A percentile compares a stretch with the other conserved stretches of the same genome.
These are phyloP conservation scores for Suillus subluteus DNA, from an alignment of 768 basidiomycete species.

Conservation along the genomic window DNA sequence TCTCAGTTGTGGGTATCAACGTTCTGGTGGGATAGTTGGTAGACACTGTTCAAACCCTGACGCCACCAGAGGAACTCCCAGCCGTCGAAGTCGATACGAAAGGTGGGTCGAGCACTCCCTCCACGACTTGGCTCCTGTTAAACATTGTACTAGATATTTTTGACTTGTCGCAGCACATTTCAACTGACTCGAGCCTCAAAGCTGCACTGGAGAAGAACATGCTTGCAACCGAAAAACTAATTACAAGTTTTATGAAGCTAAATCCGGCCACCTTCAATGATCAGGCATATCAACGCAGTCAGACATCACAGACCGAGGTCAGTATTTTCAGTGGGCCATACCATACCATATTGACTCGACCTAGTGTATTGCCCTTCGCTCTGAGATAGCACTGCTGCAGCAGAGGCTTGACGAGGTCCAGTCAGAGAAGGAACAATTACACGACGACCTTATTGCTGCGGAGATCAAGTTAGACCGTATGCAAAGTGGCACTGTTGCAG, in stretches of 20 bases:
- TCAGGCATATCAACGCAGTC: constrained; percentile 48
- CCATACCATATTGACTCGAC: constrained; percentile 15
- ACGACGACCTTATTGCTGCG: constrained; percentile 53
- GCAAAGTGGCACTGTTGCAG: constrained; percentile 54
- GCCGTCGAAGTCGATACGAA: constrained; percentile 43
- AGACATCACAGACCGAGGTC: constrained; percentile 65
- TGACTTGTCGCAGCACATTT: constrained; percentile 36
- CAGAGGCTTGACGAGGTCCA: constrained; percentile 54
- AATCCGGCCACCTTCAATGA: constrained; percentile 38
- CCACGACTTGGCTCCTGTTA: not conserved
- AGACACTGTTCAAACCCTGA: constrained; percentile 64
- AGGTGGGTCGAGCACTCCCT: constrained; percentile 34
- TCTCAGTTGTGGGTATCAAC: constrained; percentile 8
- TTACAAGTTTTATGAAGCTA: constrained; percentile 55
- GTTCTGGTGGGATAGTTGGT: constrained; percentile 51
- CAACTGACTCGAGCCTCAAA: constrained; percentile 34
- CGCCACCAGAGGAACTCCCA: constrained; percentile 53
- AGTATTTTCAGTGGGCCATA: constrained; percentile 19
- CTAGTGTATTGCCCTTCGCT: constrained; percentile 61
- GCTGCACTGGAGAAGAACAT: constrained; percentile 56
- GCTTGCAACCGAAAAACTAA: constrained; percentile 60
- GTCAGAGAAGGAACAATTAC: constrained; percentile 50
- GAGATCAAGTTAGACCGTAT: constrained; percentile 68
- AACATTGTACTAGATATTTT: constrained; percentile 30
- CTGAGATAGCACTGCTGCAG: constrained; percentile 57